phyloP scores from a whole-genome alignment of 2,329 filamentous ascomycete genomes.

The Arthrobotrys sphaeroides region DNA sequence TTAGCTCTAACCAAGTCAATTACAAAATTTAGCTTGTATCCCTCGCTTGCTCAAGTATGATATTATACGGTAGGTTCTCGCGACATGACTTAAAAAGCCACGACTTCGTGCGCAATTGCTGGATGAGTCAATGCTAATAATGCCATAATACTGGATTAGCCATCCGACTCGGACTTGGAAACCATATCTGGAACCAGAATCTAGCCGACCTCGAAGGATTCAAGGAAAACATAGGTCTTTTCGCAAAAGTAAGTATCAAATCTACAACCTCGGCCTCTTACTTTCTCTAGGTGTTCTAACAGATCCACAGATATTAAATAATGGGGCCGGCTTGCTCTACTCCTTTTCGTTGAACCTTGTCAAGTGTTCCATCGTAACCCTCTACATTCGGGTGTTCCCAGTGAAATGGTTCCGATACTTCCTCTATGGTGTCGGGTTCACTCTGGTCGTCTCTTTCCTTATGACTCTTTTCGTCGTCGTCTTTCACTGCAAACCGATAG shows the following conservation, averaged over 20 bases:
- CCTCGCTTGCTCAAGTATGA: constrained; percentile 45
- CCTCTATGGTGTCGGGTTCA: constrained; percentile 37
- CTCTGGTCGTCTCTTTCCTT: constrained; percentile 33
- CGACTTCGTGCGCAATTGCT: not conserved
- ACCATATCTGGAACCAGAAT: constrained; percentile 47
- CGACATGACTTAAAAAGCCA: not conserved
- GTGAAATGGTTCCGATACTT: constrained; percentile 43
- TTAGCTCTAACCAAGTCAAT: not conserved
- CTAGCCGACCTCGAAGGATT: constrained; percentile 24
- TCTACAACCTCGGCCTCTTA: not conserved
- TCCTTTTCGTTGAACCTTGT: constrained; percentile 46
- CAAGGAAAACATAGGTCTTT: constrained; percentile 22
- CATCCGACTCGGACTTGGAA: constrained; percentile 40
- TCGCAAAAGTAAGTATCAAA: constrained; percentile 23
- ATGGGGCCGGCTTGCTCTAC: constrained; percentile 47
- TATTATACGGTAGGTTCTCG: constrained; percentile 42
- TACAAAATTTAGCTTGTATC: constrained; percentile 15
- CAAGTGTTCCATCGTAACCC: constrained; percentile 40
- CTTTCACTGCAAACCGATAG: constrained; percentile 44
- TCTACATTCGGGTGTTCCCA: constrained; percentile 45
- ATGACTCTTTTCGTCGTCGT: constrained; percentile 42
- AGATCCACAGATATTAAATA: constrained; percentile 18
- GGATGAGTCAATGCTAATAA: not conserved
- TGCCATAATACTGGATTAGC: not conserved
- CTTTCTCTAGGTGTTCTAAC: not conserved